Base-by-base conservation (phyloP, 108 stramenopile species). In the Stephanodiscus minutulus region DNA sequence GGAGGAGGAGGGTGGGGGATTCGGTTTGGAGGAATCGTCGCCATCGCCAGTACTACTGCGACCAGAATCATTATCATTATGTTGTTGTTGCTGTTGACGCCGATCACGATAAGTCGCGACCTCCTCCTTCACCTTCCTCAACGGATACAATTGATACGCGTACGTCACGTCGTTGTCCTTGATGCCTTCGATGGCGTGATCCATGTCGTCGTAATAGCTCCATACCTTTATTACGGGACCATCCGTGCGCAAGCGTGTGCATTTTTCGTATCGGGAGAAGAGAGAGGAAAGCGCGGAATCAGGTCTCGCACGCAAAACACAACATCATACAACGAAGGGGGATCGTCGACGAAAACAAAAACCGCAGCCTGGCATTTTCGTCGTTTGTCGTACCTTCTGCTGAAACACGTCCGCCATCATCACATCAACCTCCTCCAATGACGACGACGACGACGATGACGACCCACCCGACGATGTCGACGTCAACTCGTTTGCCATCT, bases 151-250 rank as follows among this genome's bases (percentile, higher is more conserved):
- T 50, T 91, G 76, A 76, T 80, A 91, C 1, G 88, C 79, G 54
- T 73, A 88, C 7, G 86, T 88, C n/a, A 58, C 60, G 70, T 94
- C 93, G n/a, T 64, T 74, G 28, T 91, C 89, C 33, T 73, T 74
- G 63, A 94, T 88, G 50, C 55, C 65, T 49, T 87, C 86, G 37
- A 94, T 68, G 39, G 82, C 64, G 43, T 88, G 63, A 47, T 70
- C 61, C 10, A 56, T 49, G 1, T 79, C 46, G 56, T 87, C 79
- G 73, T 70, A 81, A 10, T 64, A 77, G 39, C 70, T 83, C 70
- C 70, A 73, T 54, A 57, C 54, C 59, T 56, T 29, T 0, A 53
- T 44, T 44, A 15, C 13, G 43, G 5, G 31, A 4, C 3, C 13
- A 15, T 15, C 1, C 11, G 39, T 41, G 39, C 11, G 39, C 8